These are phyloP conservation scores for Yarrowia galli DNA, from an alignment of 1,139 yeast genomes.

Conservation along the genomic window DNA sequence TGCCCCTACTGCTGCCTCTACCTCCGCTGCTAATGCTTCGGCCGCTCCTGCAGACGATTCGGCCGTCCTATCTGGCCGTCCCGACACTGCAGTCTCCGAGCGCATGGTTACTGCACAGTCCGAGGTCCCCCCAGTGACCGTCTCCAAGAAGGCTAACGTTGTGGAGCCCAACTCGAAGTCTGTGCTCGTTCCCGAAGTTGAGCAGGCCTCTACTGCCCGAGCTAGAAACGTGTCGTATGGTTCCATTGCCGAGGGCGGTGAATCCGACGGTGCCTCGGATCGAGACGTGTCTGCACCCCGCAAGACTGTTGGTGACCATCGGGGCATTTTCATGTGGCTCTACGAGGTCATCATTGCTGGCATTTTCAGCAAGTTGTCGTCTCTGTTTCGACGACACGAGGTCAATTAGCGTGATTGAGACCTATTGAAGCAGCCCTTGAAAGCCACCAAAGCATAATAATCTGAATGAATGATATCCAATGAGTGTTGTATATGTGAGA, in stretches of 20 bases:
- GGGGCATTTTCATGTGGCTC: conserved; percentile 20
- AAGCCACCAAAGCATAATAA: conserved; percentile 3
- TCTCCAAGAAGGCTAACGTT: background rate
- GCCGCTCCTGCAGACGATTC: background rate
- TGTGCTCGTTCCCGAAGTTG: no score
- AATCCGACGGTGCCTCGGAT: background rate
- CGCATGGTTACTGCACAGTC: conserved; percentile 22
- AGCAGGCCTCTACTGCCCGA: background rate
- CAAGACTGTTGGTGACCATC: conserved; percentile 1
- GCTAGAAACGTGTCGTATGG: conserved; percentile 17
- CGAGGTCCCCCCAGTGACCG: background rate
- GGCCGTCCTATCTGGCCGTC: background rate
- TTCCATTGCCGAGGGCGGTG: conserved; percentile 1
- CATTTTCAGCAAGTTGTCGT: conserved; percentile 10
- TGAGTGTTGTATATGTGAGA: background rate
- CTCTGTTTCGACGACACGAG: conserved; percentile 5
- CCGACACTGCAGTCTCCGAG: conserved; percentile 4
- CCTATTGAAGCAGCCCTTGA: background rate
- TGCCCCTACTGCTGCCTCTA: background rate
- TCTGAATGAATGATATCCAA: conserved; percentile 10
- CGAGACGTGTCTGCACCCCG: background rate
- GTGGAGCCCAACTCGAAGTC: background rate
- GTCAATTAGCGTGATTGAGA: background rate
- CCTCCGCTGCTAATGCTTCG: background rate
- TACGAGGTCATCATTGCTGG: conserved; percentile 27